A percentile compares a stretch with the other conserved stretches of the same genome.
Conservation (phyloP, 2,329 filamentous ascomycete species). For the Trichoderma polysporum region DNA sequence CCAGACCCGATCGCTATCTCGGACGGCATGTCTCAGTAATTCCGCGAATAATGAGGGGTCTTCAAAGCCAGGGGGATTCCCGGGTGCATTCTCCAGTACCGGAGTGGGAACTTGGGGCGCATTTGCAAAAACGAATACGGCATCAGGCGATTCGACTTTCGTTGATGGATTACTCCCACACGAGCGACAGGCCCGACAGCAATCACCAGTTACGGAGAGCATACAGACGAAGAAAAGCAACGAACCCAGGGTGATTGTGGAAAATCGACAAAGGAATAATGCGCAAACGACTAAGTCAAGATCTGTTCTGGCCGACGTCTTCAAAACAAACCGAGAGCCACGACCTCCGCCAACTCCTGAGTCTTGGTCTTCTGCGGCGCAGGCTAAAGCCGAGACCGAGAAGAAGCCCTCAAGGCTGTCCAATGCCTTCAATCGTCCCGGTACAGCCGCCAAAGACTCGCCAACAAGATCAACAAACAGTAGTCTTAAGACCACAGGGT, state of each 20-base stretch:
- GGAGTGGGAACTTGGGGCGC: constrained; percentile 25
- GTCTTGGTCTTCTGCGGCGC: constrained; percentile 27
- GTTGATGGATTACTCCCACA: constrained; percentile 38
- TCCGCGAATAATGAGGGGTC: constrained; percentile 26
- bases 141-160: constrained; percentile 1
- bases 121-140: constrained; percentile 21
- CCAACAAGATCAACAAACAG: constrained; percentile 2
- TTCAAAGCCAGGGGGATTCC: constrained; percentile 27
- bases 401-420: not conserved
- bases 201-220: constrained; percentile 24
- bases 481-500: constrained; percentile 20
- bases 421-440: not conserved
- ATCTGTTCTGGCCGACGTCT: constrained; percentile 35
- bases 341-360: constrained; percentile 29
- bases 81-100: constrained; percentile 27
- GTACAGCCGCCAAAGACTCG: not conserved
- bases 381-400: not conserved
- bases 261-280: constrained; percentile 9
- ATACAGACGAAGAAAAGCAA: not conserved
- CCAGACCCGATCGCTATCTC: constrained; percentile 30
- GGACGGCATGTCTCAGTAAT: constrained; percentile 27
- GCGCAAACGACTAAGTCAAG: constrained; percentile 28
- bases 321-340: constrained; percentile 32
- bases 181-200: constrained; percentile 38
- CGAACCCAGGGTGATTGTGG: not conserved